Evolutionary conservation across 2,329 filamentous ascomycete species (phyloP), one percentile per base, ranked within the genome.

Genomic region (Biscogniauxia mediterranea): DNA sequence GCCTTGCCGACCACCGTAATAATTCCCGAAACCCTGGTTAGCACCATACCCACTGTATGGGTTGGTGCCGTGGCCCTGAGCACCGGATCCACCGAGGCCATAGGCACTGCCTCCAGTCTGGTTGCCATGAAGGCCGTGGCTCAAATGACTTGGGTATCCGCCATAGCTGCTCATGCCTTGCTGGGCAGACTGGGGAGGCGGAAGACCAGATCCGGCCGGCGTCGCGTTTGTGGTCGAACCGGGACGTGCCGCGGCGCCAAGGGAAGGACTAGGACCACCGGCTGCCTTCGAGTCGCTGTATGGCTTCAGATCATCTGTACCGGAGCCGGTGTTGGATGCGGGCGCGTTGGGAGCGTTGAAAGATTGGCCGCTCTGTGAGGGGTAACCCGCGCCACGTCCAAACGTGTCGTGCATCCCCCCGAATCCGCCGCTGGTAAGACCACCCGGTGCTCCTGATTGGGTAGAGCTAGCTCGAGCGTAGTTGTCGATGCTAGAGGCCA

Each of bases 191-290:
- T 85, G 83, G 23, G 79, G 76, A 26, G 84, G 83, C 2, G 84
- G 85, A 11, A 86, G 81, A 26, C 84, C 83, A 50, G 78, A 74
- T 72, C 84, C 82, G 52, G 81, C 78, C 3, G 83, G 77, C 2
- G 77, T 78, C 58, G 78, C 81, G 73, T 85, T 85, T 6, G 83
- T 78, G 13, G 84, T 84, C 32, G 85, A 87, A 53, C 84, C 84
- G 6, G 85, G 85, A 17, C 85, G 83, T n/a, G 77, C 78, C 23
- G 82, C 81, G 52, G 81, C 81, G 26, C 78, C 80, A 15, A 87
- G 77, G 2, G 84, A 83, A 52, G 85, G 84, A 62, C 83, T 86
- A 11, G 84, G 83, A 1, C 84, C 84, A 49, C 81, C 77, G 9
- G 76, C 77, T 19, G 78, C 70, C 79, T 87, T 87, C 68, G 78